A percentile compares a stretch with the other conserved stretches of the same genome.
Evolutionary conservation across 345 rosid genomes (phyloP).

Genomic region (Acer campestre): DNA sequence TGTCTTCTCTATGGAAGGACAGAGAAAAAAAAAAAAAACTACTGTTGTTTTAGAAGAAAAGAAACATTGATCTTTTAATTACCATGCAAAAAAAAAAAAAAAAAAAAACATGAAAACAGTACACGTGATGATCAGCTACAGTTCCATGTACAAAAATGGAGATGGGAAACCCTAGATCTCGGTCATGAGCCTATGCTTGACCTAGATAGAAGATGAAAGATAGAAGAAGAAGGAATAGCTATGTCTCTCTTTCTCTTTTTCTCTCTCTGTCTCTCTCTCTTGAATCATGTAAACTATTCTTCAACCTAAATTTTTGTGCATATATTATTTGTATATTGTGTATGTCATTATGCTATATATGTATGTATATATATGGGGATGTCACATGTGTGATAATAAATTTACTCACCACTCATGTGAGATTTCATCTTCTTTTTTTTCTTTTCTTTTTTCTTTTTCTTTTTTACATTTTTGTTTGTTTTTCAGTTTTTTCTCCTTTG

Average conservation of each 20-base stretch:
- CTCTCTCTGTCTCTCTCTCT: conserved; percentile 28
- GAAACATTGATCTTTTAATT: conserved; percentile 15
- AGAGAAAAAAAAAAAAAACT: conserved; percentile 15
- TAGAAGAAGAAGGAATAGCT: conserved; percentile 21
- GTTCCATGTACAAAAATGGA: conserved; percentile 21
- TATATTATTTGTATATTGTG: conserved; percentile 2
- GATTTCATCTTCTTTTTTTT: conserved; percentile 3
- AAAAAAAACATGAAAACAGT: not conserved
- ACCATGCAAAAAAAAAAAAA: not conserved
- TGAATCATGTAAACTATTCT: conserved; percentile 41
- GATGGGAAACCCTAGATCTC: conserved; percentile 52
- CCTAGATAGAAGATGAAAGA: conserved; percentile 25
- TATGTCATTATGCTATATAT: conserved; percentile 5
- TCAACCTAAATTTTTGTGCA: conserved; percentile 32
- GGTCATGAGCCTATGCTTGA: conserved; percentile 14
- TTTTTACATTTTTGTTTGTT: not conserved
- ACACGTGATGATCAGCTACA: not conserved
- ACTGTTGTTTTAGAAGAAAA: conserved; percentile 24
- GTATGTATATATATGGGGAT: not conserved
- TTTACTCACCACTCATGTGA: conserved; percentile 7
- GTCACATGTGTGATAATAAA: not conserved
- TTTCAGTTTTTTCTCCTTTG: not conserved
- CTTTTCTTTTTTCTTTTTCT: conserved; percentile 1
- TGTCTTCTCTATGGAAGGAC: conserved; percentile 14
- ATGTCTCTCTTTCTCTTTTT: not conserved